These are phyloP conservation scores for Ascochyta koolunga DNA, from an alignment of 2,329 filamentous ascomycete species.

Conservation along the genomic window DNA sequence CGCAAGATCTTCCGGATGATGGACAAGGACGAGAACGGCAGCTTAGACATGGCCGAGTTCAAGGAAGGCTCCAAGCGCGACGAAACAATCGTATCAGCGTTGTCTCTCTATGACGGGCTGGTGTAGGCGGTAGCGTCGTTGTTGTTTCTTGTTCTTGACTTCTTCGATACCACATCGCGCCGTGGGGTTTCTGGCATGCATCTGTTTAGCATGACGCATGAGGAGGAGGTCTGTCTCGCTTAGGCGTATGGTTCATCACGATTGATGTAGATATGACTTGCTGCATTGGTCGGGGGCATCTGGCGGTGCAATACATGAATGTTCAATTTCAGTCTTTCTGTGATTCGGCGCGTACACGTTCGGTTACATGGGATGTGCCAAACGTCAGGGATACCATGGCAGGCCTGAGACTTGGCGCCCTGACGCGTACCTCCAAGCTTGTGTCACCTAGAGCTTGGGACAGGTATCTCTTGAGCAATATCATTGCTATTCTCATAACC, in stretches of 20 bases:
- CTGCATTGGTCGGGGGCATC: conserved; percentile 14
- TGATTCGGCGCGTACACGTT: neutral
- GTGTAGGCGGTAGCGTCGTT: conserved; percentile 62
- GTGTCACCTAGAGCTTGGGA: conserved; percentile 27
- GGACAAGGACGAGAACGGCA: conserved; percentile 99
- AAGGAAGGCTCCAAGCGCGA: conserved; percentile 99
- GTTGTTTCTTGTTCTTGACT: conserved; percentile 41
- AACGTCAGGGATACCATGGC: conserved; percentile 2
- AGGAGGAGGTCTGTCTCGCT: conserved; percentile 37
- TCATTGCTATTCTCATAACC: conserved; percentile 22
- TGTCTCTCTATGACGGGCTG: conserved; percentile 94
- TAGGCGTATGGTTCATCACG: conserved; percentile 41
- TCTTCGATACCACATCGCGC: conserved; percentile 50
- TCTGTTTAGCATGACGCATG: conserved; percentile 41
- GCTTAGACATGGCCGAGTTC: conserved; percentile 95
- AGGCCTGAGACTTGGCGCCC: conserved; percentile 7
- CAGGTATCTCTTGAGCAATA: conserved; percentile 34
- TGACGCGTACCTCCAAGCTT: conserved; percentile 25
- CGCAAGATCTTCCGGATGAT: conserved; percentile 99
- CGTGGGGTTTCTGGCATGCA: conserved; percentile 37
- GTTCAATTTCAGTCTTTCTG: neutral
- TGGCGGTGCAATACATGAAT: conserved; percentile 19
- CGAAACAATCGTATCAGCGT: conserved; percentile 96
- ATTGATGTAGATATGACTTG: conserved; percentile 43
- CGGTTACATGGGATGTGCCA: neutral